These are phyloP conservation scores for Cymbopogon flexuosus DNA, from an alignment of 202 grass and related monocot genomes.

Conservation along the genomic window DNA sequence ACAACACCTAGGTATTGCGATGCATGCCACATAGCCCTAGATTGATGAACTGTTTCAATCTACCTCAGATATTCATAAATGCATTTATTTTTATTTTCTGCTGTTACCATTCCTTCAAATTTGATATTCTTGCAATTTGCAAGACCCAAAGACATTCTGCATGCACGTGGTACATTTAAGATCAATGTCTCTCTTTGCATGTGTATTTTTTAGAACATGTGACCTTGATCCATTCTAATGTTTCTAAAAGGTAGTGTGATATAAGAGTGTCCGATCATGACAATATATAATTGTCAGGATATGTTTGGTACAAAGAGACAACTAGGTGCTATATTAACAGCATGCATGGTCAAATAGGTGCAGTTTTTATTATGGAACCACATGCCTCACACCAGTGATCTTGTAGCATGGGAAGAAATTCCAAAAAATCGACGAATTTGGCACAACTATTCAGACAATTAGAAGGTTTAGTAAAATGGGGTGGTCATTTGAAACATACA, in stretches of 20 bases:
- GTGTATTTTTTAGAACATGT: neutral
- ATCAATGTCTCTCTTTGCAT: neutral
- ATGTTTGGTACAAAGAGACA: neutral
- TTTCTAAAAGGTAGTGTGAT: no score
- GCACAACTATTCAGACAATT: neutral
- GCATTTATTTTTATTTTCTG: slow-evolving; percentile 2
- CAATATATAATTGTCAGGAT: neutral
- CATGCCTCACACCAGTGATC: neutral
- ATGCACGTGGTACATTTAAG: neutral
- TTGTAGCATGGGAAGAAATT: neutral
- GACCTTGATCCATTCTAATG: neutral
- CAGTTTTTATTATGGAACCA: neutral
- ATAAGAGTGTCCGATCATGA: neutral
- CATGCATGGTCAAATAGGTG: neutral
- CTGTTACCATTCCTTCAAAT: slow-evolving; percentile 1
- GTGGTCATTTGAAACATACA: neutral
- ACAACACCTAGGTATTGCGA: neutral
- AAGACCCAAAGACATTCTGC: neutral
- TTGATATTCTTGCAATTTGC: neutral
- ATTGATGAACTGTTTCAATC: neutral
- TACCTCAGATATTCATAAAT: neutral
- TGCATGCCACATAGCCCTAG: neutral
- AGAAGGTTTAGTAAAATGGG: neutral
- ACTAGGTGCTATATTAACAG: neutral
- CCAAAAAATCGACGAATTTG: neutral